Evolutionary conservation across 106 monocot species (phyloP).

Genomic region (Dioscorea zingiberensis): DNA sequence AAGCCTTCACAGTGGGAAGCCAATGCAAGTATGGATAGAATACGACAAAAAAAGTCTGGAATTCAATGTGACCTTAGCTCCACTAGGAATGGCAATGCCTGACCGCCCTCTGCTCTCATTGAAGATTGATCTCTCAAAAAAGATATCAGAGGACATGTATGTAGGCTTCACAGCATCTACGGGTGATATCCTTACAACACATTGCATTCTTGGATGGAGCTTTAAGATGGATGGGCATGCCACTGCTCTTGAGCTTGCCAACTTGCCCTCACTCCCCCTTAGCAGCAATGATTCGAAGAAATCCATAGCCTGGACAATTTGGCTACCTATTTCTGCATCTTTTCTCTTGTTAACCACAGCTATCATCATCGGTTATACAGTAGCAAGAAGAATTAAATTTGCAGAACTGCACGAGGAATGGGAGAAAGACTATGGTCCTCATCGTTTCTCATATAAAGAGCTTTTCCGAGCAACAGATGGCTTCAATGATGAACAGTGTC

Average conservation of each 20-base stretch:
- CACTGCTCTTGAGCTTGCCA: not conserved
- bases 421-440: conserved; percentile 5
- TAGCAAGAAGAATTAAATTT: conserved; percentile 1
- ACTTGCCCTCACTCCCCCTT: not conserved
- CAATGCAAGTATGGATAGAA: conserved; percentile 29
- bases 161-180: conserved; percentile 21
- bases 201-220: conserved; percentile 27
- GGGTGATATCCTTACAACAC: conserved; percentile 1
- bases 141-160: conserved; percentile 16
- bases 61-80: conserved; percentile 19
- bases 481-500: not conserved
- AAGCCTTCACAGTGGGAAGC: conserved; percentile 14
- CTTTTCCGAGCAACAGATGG: not conserved
- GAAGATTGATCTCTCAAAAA: conserved; percentile 7
- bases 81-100: conserved; percentile 3
- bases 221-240: conserved; percentile 14
- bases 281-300: not conserved
- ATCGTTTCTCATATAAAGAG: conserved; percentile 5
- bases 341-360: not conserved
- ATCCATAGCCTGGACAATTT: not conserved
- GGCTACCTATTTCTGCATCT: conserved; percentile 4
- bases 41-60: conserved; percentile 9
- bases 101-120: conserved; percentile 15
- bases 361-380: not conserved
- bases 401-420: conserved; percentile 13